A percentile compares a stretch with the other conserved stretches of the same genome.
Conservation (phyloP, 2,329 filamentous ascomycete genomes). For the Phyllosticta citriasiana region DNA sequence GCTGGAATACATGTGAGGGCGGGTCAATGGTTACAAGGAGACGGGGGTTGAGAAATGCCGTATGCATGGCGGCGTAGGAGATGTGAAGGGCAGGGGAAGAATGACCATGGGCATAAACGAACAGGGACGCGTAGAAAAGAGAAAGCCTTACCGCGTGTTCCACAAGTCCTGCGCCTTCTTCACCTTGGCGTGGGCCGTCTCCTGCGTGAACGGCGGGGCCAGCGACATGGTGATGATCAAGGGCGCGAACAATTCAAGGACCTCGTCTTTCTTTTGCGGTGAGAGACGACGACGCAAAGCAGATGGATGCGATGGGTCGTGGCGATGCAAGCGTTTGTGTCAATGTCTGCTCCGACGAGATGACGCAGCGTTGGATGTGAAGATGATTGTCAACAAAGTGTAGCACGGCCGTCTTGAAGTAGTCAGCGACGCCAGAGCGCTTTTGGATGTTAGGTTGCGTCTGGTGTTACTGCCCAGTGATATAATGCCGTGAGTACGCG, state of each 20-base stretch:
- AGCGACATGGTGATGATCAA: slow-evolving; percentile 29
- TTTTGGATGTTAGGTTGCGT: neutral
- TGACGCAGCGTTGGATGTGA: neutral
- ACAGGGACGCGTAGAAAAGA: neutral
- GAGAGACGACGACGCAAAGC: neutral
- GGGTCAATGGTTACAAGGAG: neutral
- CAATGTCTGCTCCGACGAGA: neutral
- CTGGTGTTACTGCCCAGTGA: neutral
- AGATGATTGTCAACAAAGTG: neutral
- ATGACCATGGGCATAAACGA: neutral
- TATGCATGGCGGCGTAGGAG: too few species aligned
- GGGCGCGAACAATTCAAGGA: neutral
- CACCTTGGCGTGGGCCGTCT: slow-evolving; percentile 64
- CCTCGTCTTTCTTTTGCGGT: neutral
- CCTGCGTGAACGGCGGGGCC: slow-evolving; percentile 63
- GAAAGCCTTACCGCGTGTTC: slow-evolving; percentile 56
- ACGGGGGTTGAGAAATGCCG: neutral
- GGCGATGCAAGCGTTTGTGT: neutral
- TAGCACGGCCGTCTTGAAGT: neutral
- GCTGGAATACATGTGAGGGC: slow-evolving; percentile 29
- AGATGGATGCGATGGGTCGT: neutral
- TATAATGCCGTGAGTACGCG: neutral
- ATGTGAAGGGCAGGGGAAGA: too few species aligned
- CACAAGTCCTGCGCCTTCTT: slow-evolving; percentile 76
- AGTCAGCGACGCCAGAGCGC: neutral